Evolutionary conservation across 345 rosid genomes (phyloP).

Genomic region (Erodium maritimum): DNA sequence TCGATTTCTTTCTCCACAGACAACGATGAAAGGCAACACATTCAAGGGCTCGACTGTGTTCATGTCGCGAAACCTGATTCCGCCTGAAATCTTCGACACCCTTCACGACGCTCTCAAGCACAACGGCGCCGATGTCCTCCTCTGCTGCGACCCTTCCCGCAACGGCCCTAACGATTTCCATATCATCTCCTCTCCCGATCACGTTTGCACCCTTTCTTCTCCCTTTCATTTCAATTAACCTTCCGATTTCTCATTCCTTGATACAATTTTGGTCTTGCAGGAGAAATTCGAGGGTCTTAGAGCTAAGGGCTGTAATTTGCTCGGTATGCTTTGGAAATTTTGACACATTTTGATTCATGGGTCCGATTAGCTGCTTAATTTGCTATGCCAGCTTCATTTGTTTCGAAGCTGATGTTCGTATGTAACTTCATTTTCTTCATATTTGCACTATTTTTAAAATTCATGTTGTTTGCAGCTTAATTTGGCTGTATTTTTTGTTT

Average conservation of each 20-base stretch:
- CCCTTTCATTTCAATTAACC: constrained; percentile 7
- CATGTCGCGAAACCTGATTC: constrained; percentile 78
- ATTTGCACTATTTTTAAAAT: background rate
- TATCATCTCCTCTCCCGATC: constrained; percentile 67
- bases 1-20: background rate
- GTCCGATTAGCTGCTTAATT: background rate
- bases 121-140: constrained; percentile 73
- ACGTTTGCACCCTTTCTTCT: constrained; percentile 22
- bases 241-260: background rate
- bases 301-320: constrained; percentile 67
- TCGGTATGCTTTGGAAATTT: constrained; percentile 33
- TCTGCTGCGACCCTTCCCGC: constrained; percentile 89
- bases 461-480: background rate
- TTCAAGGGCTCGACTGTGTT: constrained; percentile 65
- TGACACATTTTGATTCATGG: background rate
- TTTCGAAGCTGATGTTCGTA: background rate
- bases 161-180: constrained; percentile 63
- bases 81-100: constrained; percentile 76
- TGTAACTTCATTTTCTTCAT: background rate
- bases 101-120: constrained; percentile 76
- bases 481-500: background rate
- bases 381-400: background rate
- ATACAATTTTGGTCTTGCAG: constrained; percentile 25
- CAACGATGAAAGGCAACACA: constrained; percentile 46
- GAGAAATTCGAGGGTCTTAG: constrained; percentile 83